Base-by-base conservation (phyloP, 1,284 basidiomycete species). In the Trichosporon coremiiforme region DNA sequence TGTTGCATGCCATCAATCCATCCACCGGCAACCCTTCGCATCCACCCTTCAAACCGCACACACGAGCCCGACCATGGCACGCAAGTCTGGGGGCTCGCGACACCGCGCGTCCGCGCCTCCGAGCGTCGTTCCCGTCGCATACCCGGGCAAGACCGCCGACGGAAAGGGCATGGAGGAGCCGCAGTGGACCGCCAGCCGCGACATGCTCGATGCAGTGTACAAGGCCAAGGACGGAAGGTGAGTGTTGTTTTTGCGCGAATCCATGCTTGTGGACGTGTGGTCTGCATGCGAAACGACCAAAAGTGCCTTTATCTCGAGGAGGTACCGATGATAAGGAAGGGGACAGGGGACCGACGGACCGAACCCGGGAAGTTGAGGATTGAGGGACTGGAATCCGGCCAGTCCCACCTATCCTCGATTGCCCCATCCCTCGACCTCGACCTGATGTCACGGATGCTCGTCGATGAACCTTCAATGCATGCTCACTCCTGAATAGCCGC, bases 171-270 rank as follows among this genome's bases (percentile, higher is more conserved):
- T 81, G 70, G 72, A 74, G 29, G 72, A 77, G 47, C 38, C 72
- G 10, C 75, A 77, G 36, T 82, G 81, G 81, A 68, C 69, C 9
- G 78, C 76, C 33, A 82, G 81, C 67, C 72, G 76, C 47, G 77
- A 78, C 33, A 78, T 84, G 17, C 72, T 83, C 33, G 75, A 79
- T 36, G 72, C 64, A 0, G 79, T 84, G 15, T 80, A 80, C 72
- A 75, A 75, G 29, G 75, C 81, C 5, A 80, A 75, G 67, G 78
- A 79, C 33, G 77, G 75, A 36, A 73, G 68, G 82, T 82, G 73
- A 73, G 81, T 76, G 38, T 65, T 60, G 31, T n/a, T 2, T 2
- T 15, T 41, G 22, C 7, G 38, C 10, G 13, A 13, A 35, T 33
- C 29, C 15, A 29, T 33, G 29, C 9, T 57, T 33, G 65, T 57